Percentiles rank a stretch among this genome's conserved stretches.
Evolutionary conservation across 2,329 filamentous ascomycete genomes (phyloP).

Genomic region (Tolypocladium amazonense): DNA sequence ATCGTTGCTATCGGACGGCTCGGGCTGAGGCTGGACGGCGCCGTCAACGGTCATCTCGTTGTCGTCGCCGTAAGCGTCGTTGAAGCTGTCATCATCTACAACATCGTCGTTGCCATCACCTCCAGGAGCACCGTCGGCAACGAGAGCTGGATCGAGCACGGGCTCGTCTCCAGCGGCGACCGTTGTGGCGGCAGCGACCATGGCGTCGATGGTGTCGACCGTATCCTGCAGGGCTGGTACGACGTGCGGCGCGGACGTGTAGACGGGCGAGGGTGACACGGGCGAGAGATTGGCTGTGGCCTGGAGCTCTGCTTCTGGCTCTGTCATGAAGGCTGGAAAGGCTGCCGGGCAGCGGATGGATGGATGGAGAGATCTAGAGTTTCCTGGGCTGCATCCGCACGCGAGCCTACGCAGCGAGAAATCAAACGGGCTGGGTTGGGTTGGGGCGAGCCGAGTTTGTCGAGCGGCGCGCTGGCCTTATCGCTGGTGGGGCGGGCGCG

Average conservation of each 20-base stretch:
- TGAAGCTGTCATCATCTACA: slow-evolving; percentile 36
- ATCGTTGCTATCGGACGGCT: slow-evolving; percentile 27
- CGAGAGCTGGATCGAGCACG: slow-evolving; percentile 20
- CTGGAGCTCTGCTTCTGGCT: slow-evolving; percentile 34
- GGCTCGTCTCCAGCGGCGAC: slow-evolving; percentile 13
- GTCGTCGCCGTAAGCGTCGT: slow-evolving; percentile 35
- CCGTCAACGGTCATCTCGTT: slow-evolving; percentile 4
- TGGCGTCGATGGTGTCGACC: slow-evolving; percentile 38
- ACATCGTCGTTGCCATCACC: slow-evolving; percentile 25
- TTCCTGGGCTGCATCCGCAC: not conserved
- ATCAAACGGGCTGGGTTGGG: not conserved
- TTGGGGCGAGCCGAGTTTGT: not conserved
- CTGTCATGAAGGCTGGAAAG: slow-evolving; percentile 29
- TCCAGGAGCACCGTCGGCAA: slow-evolving; percentile 12
- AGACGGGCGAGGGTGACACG: slow-evolving; percentile 37
- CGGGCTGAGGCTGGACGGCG: slow-evolving; percentile 16
- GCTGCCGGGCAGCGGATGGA: slow-evolving; percentile 1
- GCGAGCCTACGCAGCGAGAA: slow-evolving; percentile 1
- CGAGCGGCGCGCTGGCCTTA: not conserved
- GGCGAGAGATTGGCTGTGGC: slow-evolving; percentile 43
- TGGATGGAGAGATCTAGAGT: slow-evolving; percentile 1
- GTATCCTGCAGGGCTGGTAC: slow-evolving; percentile 42
- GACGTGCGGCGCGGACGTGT: slow-evolving; percentile 33
- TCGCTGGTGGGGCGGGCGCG: not conserved
- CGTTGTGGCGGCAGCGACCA: slow-evolving; percentile 24